Evolutionary conservation across 139 green algal species (phyloP).

Genomic region (Yamagishiella unicocca): DNA sequence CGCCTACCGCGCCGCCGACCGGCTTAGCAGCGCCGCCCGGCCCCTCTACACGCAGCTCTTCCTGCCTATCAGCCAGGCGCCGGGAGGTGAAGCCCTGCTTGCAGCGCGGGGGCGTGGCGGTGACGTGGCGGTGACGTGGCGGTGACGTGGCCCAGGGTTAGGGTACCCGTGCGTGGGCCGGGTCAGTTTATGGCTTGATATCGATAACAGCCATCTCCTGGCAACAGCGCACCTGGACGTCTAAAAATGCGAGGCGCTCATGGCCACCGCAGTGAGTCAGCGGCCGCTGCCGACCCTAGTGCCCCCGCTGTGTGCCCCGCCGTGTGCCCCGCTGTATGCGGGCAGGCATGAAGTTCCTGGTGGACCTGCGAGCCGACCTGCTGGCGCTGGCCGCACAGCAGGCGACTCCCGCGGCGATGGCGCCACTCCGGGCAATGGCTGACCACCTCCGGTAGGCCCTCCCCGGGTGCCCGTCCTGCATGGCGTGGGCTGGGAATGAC

Average conservation of each 20-base stretch:
- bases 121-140: not conserved
- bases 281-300: too few relatives aligned
- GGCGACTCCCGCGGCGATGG: not conserved
- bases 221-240: too few relatives aligned
- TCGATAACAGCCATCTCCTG: too few relatives aligned
- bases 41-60: slow-evolving; percentile 77
- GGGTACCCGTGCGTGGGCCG: too few relatives aligned
- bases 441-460: slow-evolving; percentile 53
- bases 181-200: too few relatives aligned
- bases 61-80: slow-evolving; percentile 43
- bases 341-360: slow-evolving; percentile 80
- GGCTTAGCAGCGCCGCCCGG: slow-evolving; percentile 3
- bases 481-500: too few relatives aligned
- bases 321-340: not conserved
- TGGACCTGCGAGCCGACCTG: slow-evolving; percentile 77
- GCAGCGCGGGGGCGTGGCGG: not conserved
- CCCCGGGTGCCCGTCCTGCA: too few relatives aligned
- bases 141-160: too few relatives aligned
- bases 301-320: too few relatives aligned
- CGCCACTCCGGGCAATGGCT: slow-evolving; percentile 51
- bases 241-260: too few relatives aligned
- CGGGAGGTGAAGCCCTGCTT: too few relatives aligned
- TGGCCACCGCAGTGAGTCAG: too few relatives aligned
- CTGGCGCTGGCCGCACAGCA: slow-evolving; percentile 27
- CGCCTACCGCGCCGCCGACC: slow-evolving; percentile 34